Evolutionary conservation across 2,329 filamentous ascomycete genomes (phyloP), one percentile per base, ranked within the genome.

Genomic region (Xylariaceae sp.): DNA sequence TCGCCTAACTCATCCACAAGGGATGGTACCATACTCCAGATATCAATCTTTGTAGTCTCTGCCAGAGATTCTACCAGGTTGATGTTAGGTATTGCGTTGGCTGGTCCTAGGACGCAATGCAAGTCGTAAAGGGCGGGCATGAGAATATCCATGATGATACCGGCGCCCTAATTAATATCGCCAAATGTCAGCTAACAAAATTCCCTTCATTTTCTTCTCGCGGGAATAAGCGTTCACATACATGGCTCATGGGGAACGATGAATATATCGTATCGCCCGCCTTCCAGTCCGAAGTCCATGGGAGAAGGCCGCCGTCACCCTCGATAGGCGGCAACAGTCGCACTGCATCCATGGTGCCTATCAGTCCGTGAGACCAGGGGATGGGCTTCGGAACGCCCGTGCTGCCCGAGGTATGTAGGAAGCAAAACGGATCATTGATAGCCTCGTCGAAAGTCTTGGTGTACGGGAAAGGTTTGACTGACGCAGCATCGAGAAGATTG

Each of bases 331-430:
- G 69, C 0, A 74, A 61, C 1, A 71, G 54, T 9, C 68, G 62
- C 1, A 72, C 60, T 0, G 70, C 68, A 58, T 76, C 73, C 63
- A 72, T 65, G 0, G 70, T 69, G 0, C 63, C 63, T 12, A 72
- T 47, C 21, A 65, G 57, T 9, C 58, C 63, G 54, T 76, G 68
- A 3, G 68, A 66, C 59, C 66, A 65, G 1, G 60, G 48, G n/a
- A 76, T 70, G 0, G 71, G 71, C 47, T 76, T 76, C 1, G 72
- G 73, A 0, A 72, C 51, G 2, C 74, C 73, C 2, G 74, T 76
- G 1, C 70, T 68, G 1, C 74, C 74, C 3, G 72, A 75, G 0
- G 74, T 75, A 46, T 76, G 74, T 1, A 74, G 49, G 22, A 71
- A 64, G 22, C 70, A 65, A 5, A 74, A 70, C 0, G 69, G 68